These are phyloP conservation scores for Knoxia roxburghii DNA, from an alignment of 257 asterid species.

Conservation along the genomic window DNA sequence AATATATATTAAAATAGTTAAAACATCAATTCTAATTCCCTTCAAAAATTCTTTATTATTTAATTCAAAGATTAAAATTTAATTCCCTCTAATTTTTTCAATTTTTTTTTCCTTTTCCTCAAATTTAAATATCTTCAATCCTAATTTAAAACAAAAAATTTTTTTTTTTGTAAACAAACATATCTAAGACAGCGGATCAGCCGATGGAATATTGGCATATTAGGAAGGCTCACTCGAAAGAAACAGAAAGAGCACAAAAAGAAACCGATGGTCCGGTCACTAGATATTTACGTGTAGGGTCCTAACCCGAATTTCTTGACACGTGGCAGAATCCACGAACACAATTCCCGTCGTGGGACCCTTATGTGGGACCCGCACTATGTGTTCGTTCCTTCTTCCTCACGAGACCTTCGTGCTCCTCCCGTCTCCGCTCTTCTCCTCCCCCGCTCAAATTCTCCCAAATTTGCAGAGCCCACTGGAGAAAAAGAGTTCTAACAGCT, in stretches of 20 bases:
- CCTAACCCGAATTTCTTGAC: no score
- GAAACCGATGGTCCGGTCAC: background rate
- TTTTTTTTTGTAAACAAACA: no score
- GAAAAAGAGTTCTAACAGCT: background rate
- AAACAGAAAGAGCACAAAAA: conserved; percentile 4
- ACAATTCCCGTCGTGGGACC: background rate
- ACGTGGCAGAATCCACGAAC: background rate
- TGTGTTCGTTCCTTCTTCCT: conserved; percentile 32
- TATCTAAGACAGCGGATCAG: no score
- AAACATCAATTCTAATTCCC: no score
- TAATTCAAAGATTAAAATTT: no score
- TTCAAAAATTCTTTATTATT: no score
- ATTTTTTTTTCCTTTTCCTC: no score
- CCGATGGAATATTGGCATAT: background rate
- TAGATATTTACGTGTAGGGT: conserved; percentile 5
- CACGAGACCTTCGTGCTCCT: conserved; percentile 31
- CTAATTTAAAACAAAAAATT: no score
- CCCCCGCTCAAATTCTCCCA: background rate
- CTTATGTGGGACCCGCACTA: conserved; percentile 19
- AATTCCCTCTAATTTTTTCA: no score
- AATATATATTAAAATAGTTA: no score
- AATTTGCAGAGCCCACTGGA: background rate
- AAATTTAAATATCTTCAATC: no score
- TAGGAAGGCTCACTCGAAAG: conserved; percentile 1
- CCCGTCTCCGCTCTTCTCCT: conserved; percentile 3